A percentile compares a stretch with the other conserved stretches of the same genome.
phyloP scores from a whole-genome alignment of 139 green algal genomes.

The Dunaliella sp. region DNA sequence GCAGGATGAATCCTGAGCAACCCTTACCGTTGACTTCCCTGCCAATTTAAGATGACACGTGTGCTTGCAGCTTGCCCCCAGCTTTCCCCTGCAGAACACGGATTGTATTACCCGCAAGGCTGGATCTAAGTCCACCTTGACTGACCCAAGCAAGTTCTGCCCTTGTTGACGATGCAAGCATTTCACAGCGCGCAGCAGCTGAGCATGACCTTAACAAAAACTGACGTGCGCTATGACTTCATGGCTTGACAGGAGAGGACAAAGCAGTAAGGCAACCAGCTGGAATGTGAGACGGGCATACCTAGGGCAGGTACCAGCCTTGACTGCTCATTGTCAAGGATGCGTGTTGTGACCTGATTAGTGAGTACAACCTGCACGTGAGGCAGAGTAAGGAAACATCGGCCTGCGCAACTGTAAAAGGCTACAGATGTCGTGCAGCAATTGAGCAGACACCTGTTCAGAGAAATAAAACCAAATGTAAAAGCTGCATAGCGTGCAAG shows the following conservation, averaged over 20 bases:
- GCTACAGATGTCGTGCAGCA: too few relatives aligned
- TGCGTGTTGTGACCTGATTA: conserved; percentile 85
- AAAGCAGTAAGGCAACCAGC: too few relatives aligned
- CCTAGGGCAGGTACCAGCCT: conserved; percentile 67
- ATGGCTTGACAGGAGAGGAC: too few relatives aligned
- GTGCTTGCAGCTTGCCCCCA: conserved; percentile 83
- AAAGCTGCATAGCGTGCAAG: too few relatives aligned
- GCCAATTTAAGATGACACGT: conserved; percentile 80
- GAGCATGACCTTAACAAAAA: not conserved
- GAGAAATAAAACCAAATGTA: too few relatives aligned
- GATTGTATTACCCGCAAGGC: too few relatives aligned
- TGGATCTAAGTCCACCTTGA: not conserved
- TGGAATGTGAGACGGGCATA: too few relatives aligned
- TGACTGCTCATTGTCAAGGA: conserved; percentile 29
- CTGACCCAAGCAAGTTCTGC: not conserved
- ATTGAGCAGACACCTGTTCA: too few relatives aligned
- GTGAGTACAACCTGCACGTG: conserved; percentile 84
- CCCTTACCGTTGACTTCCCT: conserved; percentile 47
- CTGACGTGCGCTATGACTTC: too few relatives aligned
- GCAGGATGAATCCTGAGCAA: too few relatives aligned
- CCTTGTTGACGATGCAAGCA: not conserved
- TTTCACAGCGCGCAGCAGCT: not conserved
- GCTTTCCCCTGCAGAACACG: conserved; percentile 78
- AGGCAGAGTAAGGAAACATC: too few relatives aligned
- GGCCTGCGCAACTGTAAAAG: too few relatives aligned